Evolutionary conservation across 768 basidiomycete species (phyloP).

Genomic region (Boletus rubescentipes): DNA sequence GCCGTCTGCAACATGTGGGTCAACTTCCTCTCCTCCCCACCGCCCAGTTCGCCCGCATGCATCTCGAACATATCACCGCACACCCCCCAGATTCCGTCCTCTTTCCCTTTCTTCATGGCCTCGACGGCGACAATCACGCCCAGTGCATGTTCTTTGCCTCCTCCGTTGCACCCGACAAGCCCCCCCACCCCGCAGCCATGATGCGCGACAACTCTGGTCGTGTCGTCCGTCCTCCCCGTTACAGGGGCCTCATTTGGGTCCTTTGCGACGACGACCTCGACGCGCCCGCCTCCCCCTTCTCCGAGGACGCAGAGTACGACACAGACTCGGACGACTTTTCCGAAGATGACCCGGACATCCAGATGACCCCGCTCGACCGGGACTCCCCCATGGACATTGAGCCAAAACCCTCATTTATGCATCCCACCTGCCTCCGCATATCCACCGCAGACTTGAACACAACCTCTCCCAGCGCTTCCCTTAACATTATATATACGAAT

Average conservation of each 20-base stretch:
- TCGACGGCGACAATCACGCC: conserved; percentile 76
- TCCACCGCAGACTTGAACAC: conserved; percentile 18
- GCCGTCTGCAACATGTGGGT: not conserved
- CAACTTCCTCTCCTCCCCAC: conserved; percentile 37
- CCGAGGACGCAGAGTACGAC: conserved; percentile 32
- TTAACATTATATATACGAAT: conserved; percentile 11
- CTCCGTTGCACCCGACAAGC: conserved; percentile 22
- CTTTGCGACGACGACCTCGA: conserved; percentile 69
- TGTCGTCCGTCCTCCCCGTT: conserved; percentile 39
- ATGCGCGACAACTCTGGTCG: conserved; percentile 25
- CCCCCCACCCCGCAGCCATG: conserved; percentile 23
- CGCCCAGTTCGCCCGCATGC: conserved; percentile 56
- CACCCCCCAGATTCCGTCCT: conserved; percentile 80
- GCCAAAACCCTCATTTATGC: conserved; percentile 34
- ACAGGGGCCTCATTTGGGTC: conserved; percentile 83
- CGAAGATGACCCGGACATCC: conserved; percentile 25
- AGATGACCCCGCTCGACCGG: conserved; percentile 31
- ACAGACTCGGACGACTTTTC: conserved; percentile 30
- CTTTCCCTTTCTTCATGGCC: conserved; percentile 87
- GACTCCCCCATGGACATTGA: conserved; percentile 31
- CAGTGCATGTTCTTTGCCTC: conserved; percentile 79
- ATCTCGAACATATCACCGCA: conserved; percentile 58
- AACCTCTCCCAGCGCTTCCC: conserved; percentile 13
- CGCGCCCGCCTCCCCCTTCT: conserved; percentile 10
- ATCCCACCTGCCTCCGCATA: conserved; percentile 38